phyloP scores from a whole-genome alignment of 2,329 filamentous ascomycete genomes.

The Fusarium fujikuroi region DNA sequence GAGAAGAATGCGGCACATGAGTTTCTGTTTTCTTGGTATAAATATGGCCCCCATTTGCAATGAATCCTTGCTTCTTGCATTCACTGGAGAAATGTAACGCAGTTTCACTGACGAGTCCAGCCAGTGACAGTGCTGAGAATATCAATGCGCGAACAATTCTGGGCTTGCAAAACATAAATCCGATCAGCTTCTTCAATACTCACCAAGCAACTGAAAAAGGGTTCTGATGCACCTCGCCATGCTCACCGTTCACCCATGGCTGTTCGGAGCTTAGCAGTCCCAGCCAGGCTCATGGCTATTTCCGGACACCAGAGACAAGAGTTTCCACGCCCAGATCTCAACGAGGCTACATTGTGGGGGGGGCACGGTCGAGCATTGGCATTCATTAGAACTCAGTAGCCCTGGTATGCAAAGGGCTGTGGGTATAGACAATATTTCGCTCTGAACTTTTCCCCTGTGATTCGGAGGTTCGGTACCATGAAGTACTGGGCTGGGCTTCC shows the following conservation, averaged over 20 bases:
- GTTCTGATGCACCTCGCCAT: background rate
- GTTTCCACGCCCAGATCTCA: background rate
- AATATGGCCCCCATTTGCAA: background rate
- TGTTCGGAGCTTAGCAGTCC: background rate
- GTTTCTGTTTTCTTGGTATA: background rate
- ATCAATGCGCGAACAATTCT: background rate
- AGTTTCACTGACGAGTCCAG: background rate
- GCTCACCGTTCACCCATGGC: background rate
- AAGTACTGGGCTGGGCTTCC: background rate
- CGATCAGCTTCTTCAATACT: no score
- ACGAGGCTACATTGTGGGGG: background rate
- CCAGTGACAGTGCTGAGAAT: background rate
- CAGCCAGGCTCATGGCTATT: background rate
- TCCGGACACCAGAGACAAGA: background rate
- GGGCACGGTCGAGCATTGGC: background rate
- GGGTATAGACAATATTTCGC: background rate
- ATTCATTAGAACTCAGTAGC: background rate
- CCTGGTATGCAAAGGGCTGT: background rate
- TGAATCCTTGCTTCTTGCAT: slow-evolving; percentile 7
- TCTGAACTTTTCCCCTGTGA: background rate
- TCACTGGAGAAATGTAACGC: background rate
- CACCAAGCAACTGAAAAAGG: background rate
- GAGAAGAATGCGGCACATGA: background rate
- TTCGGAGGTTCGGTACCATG: background rate
- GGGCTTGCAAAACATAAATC: background rate